Evolutionary conservation across 2,329 filamentous ascomycete genomes (phyloP).

Genomic region (Clarireedia monteithiana): DNA sequence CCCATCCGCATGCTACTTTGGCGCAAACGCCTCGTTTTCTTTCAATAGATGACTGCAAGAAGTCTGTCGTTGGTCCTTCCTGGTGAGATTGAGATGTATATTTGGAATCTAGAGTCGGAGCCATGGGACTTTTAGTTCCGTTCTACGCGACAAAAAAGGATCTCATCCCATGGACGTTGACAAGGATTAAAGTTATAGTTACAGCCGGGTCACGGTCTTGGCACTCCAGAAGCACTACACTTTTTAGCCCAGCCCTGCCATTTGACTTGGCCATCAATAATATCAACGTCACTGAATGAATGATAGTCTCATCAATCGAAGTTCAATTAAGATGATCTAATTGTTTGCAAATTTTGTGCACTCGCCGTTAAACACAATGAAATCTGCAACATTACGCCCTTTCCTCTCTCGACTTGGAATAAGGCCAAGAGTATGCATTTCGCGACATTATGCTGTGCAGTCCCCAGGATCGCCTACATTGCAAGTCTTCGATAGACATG

Average conservation of each 20-base stretch:
- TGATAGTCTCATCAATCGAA: neutral
- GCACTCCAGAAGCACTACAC: neutral
- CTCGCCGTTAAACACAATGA: slow-evolving; percentile 17
- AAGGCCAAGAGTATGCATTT: slow-evolving; percentile 14
- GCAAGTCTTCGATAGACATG: slow-evolving; percentile 82
- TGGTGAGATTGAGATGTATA: neutral
- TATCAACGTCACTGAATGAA: slow-evolving; percentile 3
- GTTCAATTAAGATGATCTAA: neutral
- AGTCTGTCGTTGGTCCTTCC: neutral
- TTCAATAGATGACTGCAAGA: neutral
- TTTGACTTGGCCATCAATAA: neutral
- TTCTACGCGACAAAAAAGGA: neutral
- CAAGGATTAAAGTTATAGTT: neutral
- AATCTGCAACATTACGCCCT: slow-evolving; percentile 17
- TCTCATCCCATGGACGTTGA: neutral
- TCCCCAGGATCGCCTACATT: slow-evolving; percentile 68
- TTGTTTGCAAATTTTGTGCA: neutral
- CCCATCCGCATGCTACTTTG: slow-evolving; percentile 2
- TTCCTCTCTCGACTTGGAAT: slow-evolving; percentile 17
- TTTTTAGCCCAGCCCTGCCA: neutral
- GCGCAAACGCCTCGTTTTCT: slow-evolving; percentile 3
- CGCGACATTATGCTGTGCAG: slow-evolving; percentile 67
- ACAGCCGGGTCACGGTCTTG: neutral
- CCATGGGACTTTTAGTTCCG: neutral
- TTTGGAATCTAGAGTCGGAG: neutral